These are phyloP conservation scores for Cytospora piceicola DNA, from an alignment of 2,329 filamentous ascomycete species.

Conservation along the genomic window DNA sequence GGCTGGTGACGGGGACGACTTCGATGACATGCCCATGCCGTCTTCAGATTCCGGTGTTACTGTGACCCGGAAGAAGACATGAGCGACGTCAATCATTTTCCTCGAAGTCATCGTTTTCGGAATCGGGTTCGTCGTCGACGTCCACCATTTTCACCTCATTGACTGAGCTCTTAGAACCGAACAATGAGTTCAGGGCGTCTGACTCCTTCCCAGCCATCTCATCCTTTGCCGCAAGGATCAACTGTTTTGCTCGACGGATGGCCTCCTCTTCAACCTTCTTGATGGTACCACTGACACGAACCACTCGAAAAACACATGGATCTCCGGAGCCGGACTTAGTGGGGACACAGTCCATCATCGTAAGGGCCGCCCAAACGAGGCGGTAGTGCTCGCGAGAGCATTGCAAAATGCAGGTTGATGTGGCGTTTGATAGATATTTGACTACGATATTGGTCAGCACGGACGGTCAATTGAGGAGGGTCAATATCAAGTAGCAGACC, in stretches of 20 bases:
- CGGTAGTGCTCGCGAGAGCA: slow-evolving; percentile 82
- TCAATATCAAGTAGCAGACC: slow-evolving; percentile 52
- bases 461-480: not conserved
- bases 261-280: slow-evolving; percentile 90
- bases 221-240: slow-evolving; percentile 69
- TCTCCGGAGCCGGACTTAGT: slow-evolving; percentile 53
- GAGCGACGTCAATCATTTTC: slow-evolving; percentile 45
- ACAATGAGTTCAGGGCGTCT: slow-evolving; percentile 38
- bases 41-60: slow-evolving; percentile 68
- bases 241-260: slow-evolving; percentile 72
- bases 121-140: slow-evolving; percentile 51
- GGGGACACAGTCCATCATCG: slow-evolving; percentile 75
- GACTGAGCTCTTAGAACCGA: slow-evolving; percentile 36
- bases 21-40: slow-evolving; percentile 54
- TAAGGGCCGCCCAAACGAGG: slow-evolving; percentile 87
- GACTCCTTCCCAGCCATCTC: slow-evolving; percentile 46
- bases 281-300: slow-evolving; percentile 90
- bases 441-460: slow-evolving; percentile 56
- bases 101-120: slow-evolving; percentile 52
- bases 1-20: slow-evolving; percentile 40
- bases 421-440: slow-evolving; percentile 91
- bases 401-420: slow-evolving; percentile 89
- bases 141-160: slow-evolving; percentile 46
- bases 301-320: slow-evolving; percentile 79
- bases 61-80: slow-evolving; percentile 67